Evolutionary conservation across 805 yeast species (phyloP).

Genomic region (Jamesozyma lodderae): DNA sequence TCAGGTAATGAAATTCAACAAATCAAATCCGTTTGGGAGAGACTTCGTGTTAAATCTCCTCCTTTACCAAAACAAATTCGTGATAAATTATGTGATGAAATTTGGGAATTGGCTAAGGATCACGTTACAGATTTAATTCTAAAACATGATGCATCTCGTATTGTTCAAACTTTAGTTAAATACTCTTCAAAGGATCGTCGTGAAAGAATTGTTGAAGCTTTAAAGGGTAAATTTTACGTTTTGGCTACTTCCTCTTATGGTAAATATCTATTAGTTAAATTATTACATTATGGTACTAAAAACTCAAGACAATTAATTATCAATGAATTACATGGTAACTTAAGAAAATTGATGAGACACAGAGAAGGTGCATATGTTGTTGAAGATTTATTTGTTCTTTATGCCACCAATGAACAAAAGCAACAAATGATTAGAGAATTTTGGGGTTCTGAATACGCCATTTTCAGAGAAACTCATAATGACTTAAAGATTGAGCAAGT

Average conservation of each 20-base stretch:
- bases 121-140: constrained; percentile 75
- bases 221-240: constrained; percentile 69
- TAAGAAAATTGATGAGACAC: constrained; percentile 89
- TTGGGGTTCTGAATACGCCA: constrained; percentile 93
- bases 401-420: constrained; percentile 76
- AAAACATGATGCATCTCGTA: constrained; percentile 95
- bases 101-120: constrained; percentile 75
- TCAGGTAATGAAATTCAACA: constrained; percentile 80
- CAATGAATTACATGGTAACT: constrained; percentile 81
- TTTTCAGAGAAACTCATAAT: constrained; percentile 68
- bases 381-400: constrained; percentile 82
- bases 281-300: constrained; percentile 86
- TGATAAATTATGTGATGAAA: constrained; percentile 69
- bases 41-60: constrained; percentile 74
- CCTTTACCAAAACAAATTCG: constrained; percentile 69
- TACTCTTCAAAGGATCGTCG: constrained; percentile 75
- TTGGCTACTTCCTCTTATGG: constrained; percentile 92
- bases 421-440: constrained; percentile 90
- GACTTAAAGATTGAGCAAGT: constrained; percentile 58
- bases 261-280: constrained; percentile 78
- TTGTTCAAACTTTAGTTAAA: constrained; percentile 87
- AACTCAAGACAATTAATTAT: constrained; percentile 67
- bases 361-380: constrained; percentile 97
- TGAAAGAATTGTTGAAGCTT: constrained; percentile 52
- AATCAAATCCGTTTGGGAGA: constrained; percentile 86